Evolutionary conservation across 192 early-diverging fungal genomes (phyloP).

Genomic region (Oehlia diaphana): DNA sequence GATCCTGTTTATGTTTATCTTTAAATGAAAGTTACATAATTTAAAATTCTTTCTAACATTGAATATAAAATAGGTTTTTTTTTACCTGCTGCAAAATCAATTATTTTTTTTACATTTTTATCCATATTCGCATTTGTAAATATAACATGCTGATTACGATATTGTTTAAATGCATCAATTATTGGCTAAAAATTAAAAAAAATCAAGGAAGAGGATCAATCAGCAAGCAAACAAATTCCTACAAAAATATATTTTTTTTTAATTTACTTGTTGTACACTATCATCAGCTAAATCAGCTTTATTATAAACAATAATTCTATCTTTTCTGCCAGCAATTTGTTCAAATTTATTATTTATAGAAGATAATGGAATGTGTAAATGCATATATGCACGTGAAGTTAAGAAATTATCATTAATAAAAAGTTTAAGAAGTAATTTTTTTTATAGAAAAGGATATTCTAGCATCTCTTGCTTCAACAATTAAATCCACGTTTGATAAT

Average conservation of each 20-base stretch:
- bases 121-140: slow-evolving; percentile 67
- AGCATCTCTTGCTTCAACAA: slow-evolving; percentile 94
- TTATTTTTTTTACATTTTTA: slow-evolving; percentile 64
- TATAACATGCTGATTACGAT: slow-evolving; percentile 53
- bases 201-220: background rate
- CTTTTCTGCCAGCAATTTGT: slow-evolving; percentile 60
- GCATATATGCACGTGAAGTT: background rate
- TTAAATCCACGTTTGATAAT: slow-evolving; percentile 73
- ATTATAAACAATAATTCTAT: slow-evolving; percentile 88
- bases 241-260: background rate
- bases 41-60: too few relatives aligned
- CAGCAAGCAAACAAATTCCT: background rate
- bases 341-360: slow-evolving; percentile 85
- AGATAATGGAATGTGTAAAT: slow-evolving; percentile 77
- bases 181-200: background rate
- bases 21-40: background rate
- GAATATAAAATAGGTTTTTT: background rate
- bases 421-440: background rate
- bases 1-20: slow-evolving; percentile 40
- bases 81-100: slow-evolving; percentile 62
- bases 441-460: slow-evolving; percentile 49
- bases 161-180: slow-evolving; percentile 40
- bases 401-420: slow-evolving; percentile 6
- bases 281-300: slow-evolving; percentile 86
- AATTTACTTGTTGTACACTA: slow-evolving; percentile 41